These are phyloP conservation scores for Scutellaria minor DNA, from an alignment of 257 asterid genomes.

Conservation along the genomic window DNA sequence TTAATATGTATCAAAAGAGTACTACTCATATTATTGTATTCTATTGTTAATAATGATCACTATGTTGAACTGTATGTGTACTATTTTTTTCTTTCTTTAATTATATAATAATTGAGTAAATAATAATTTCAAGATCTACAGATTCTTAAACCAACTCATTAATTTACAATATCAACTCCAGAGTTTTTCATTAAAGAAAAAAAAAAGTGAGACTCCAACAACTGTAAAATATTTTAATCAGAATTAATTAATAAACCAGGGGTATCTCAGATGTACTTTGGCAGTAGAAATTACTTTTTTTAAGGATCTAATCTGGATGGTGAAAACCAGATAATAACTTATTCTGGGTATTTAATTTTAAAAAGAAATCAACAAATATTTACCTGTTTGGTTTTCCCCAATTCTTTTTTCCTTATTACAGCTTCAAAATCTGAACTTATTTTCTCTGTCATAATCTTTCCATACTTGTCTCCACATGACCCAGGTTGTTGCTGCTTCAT, in stretches of 20 bases:
- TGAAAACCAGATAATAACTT: not conserved
- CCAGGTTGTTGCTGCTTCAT: conserved; percentile 51
- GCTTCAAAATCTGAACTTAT: conserved; percentile 52
- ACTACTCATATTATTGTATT: not conserved
- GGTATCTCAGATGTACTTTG: not conserved
- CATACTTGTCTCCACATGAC: conserved; percentile 36
- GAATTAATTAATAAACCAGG: conserved; percentile 16
- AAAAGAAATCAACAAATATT: not conserved
- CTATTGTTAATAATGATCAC: conserved; percentile 34
- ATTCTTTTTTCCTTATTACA: conserved; percentile 44
- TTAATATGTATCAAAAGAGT: too few relatives aligned
- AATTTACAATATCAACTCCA: conserved; percentile 8
- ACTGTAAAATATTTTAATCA: not conserved
- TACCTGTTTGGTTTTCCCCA: conserved; percentile 56
- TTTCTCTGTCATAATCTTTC: conserved; percentile 43
- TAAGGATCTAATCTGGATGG: not conserved
- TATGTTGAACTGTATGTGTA: conserved; percentile 44
- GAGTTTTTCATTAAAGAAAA: not conserved
- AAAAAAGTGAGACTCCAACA: not conserved
- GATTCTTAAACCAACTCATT: conserved; percentile 29
- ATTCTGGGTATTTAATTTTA: not conserved
- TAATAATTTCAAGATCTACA: conserved; percentile 32
- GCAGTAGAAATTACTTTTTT: conserved; percentile 22
- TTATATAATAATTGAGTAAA: conserved; percentile 14
- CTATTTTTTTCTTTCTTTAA: conserved; percentile 32